Conservation (phyloP, 257 asterid genomes). For the Solanum chiquidenum region DNA sequence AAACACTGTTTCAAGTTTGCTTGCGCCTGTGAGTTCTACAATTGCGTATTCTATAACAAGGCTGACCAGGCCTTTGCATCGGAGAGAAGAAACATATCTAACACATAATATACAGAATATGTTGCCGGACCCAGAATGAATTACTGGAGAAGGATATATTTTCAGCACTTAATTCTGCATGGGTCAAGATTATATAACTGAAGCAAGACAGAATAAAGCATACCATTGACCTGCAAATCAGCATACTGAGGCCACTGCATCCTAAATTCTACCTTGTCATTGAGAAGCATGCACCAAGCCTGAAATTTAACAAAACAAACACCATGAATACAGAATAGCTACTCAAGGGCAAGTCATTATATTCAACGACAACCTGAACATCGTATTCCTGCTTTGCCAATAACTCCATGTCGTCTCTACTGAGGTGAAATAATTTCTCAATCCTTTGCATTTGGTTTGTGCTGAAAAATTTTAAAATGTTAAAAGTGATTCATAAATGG, state of each 20-base stretch:
- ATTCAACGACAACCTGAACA: slow-evolving; percentile 54
- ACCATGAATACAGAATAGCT: background rate
- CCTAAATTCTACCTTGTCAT: slow-evolving; percentile 83
- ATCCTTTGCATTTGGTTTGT: slow-evolving; percentile 68
- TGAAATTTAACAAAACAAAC: slow-evolving; percentile 11
- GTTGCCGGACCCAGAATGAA: background rate
- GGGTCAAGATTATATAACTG: background rate
- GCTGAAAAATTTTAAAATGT: slow-evolving; percentile 21
- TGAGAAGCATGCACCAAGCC: slow-evolving; percentile 97
- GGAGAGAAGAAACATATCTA: background rate
- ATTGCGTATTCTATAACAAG: background rate
- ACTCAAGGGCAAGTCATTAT: background rate
- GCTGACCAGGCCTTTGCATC: background rate
- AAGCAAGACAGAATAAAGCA: slow-evolving; percentile 5
- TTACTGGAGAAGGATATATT: background rate
- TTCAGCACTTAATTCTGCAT: background rate
- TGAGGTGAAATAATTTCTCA: slow-evolving; percentile 77
- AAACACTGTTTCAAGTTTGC: background rate
- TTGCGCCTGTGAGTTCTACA: background rate
- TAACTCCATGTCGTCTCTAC: slow-evolving; percentile 68
- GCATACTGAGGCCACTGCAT: slow-evolving; percentile 97
- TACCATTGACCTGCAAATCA: slow-evolving; percentile 87
- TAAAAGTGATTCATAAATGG: background rate
- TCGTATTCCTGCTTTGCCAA: slow-evolving; percentile 73
- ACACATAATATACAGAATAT: background rate